phyloP scores from a whole-genome alignment of 75 land plant genomes.

The Sequoiadendron giganteum region DNA sequence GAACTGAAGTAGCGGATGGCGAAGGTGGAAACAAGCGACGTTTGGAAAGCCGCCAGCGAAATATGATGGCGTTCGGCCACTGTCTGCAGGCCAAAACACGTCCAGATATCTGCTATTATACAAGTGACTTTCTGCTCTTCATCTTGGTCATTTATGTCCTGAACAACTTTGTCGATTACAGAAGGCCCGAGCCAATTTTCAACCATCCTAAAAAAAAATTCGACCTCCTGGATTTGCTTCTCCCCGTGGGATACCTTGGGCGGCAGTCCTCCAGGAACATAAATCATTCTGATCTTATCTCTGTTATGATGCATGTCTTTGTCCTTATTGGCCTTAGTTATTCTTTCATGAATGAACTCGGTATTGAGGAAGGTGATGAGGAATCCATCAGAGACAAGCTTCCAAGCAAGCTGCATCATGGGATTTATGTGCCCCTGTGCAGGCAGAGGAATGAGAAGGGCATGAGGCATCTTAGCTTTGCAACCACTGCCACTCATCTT shows the following conservation, averaged over 20 bases:
- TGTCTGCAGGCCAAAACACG: background rate
- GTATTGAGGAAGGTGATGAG: slow-evolving; percentile 39
- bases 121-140: background rate
- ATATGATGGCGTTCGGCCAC: background rate
- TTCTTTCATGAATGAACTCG: slow-evolving; percentile 16
- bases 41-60: background rate
- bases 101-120: background rate
- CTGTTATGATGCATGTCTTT: no score
- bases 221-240: no score
- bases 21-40: background rate
- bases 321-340: background rate
- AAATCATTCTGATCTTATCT: no score
- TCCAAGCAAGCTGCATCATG: slow-evolving; percentile 30
- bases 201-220: no score
- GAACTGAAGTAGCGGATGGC: no score
- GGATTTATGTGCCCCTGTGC: slow-evolving; percentile 44
- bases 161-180: no score
- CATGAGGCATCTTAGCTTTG: background rate
- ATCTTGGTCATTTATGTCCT: background rate
- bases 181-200: no score
- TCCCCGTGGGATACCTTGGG: background rate
- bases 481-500: no score
- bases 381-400: slow-evolving; percentile 25
- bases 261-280: no score
- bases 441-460: slow-evolving; percentile 30